Evolutionary conservation across 2,329 filamentous ascomycete genomes (phyloP), one percentile per base, ranked within the genome.

Genomic region (Trichothecium roseum): DNA sequence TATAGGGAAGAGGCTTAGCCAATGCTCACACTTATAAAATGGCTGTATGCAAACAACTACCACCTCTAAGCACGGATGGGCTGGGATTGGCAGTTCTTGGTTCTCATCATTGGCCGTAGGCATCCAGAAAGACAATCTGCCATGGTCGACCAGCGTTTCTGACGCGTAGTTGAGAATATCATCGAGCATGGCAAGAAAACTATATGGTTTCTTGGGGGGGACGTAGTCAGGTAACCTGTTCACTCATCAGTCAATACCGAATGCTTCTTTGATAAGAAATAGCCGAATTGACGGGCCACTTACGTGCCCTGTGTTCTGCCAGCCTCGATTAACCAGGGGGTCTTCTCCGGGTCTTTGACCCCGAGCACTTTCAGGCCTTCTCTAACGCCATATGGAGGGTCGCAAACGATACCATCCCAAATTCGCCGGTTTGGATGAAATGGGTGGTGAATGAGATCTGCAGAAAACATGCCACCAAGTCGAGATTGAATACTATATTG

Each of bases 51-150:
- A 94, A 20, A 87, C 73, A 30, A 72, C 78, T 15, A 87, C 70
- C 17, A 89, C 62, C 48, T 82, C 72, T 12, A 98, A 62, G 38
- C 73, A 75, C 0, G 83, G 81, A 53, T 96, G 86, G 15, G 68
- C 70, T 0, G 89, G 89, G 12, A 89, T 71, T 0, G 75, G 67
- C 16, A 94, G 75, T 51, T 89, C 83, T 39, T 81, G 73, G 32
- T 85, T 72, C 47, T 86, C 74, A 45, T 86, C 74, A 51, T 85
- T 87, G 18, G 86, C 81, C 0, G 87, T 94, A 1, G 91, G 91
- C 84, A 96, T 94, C 91, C 91, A 98, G 66, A 98, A 93, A 7
- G 83, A 84, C 8, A 98, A 56, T 18, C 91, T 70, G 0, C 86
- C 91, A 42, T 76, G 62, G 35, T 85, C 78, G 7, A 94, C 84